phyloP scores from a whole-genome alignment of 192 early-diverging fungal genomes.

The Chytriomyces hyalinus region DNA sequence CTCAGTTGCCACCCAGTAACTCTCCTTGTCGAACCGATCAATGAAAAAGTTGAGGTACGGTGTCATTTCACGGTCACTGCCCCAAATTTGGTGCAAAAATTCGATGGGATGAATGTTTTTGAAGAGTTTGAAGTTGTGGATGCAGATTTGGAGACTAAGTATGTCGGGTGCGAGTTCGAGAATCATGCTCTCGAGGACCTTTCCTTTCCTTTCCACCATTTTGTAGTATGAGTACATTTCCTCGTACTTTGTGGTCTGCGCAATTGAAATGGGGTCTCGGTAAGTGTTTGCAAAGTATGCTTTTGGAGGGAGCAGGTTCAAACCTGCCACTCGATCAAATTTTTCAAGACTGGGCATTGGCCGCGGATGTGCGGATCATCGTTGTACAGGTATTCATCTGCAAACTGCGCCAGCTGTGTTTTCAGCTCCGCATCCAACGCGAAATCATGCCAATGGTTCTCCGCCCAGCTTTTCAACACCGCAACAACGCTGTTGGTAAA shows the following conservation, averaged over 20 bases:
- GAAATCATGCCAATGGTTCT: constrained; percentile 66
- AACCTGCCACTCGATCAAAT: constrained; percentile 50
- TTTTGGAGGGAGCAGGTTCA: not conserved
- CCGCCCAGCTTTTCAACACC: constrained; percentile 54
- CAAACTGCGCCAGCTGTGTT: constrained; percentile 50
- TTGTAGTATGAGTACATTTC: constrained; percentile 56
- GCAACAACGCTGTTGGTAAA: constrained; percentile 47
- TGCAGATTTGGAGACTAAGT: constrained; percentile 58
- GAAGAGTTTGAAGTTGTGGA: constrained; percentile 63
- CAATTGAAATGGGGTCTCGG: not conserved
- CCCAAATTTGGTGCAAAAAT: constrained; percentile 66
- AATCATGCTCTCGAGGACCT: constrained; percentile 59
- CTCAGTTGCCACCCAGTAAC: constrained; percentile 67
- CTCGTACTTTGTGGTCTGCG: constrained; percentile 48
- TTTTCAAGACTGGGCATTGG: constrained; percentile 42
- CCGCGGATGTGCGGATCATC: constrained; percentile 39
- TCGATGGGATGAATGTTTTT: constrained; percentile 67
- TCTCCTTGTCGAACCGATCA: constrained; percentile 64
- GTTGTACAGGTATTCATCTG: constrained; percentile 42
- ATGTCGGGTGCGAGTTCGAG: constrained; percentile 50
- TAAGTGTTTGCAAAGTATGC: not conserved
- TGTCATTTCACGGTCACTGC: constrained; percentile 53
- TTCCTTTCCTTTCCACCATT: constrained; percentile 52
- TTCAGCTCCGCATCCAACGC: constrained; percentile 50
- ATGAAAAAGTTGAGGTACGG: constrained; percentile 62